These are phyloP conservation scores for Blastomyces silverae DNA, from an alignment of 2,329 filamentous ascomycete species.

Conservation along the genomic window DNA sequence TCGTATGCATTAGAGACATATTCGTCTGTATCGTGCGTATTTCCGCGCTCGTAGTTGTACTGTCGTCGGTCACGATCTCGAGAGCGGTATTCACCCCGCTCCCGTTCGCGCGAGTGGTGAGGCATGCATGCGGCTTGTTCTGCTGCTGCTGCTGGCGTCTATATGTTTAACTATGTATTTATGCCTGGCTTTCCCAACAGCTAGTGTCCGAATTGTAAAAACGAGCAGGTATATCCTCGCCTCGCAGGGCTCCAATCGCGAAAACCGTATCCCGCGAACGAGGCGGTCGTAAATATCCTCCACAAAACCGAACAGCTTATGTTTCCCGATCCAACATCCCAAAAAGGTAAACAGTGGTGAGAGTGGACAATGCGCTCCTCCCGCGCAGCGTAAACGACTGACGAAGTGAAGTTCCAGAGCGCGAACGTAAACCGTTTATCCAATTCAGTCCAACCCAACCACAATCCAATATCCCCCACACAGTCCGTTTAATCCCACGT, in stretches of 20 bases:
- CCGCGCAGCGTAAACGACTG: not conserved
- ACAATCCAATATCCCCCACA: not conserved
- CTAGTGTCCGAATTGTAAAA: not conserved
- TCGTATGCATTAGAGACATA: constrained; percentile 9
- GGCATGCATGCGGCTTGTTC: constrained; percentile 17
- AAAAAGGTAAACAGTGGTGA: not conserved
- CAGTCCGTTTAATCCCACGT: not conserved
- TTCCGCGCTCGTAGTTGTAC: constrained; percentile 11
- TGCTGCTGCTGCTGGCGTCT: constrained; percentile 1
- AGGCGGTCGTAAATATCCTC: not conserved
- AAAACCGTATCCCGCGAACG: not conserved
- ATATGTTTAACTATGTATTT: not conserved
- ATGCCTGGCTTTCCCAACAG: not conserved
- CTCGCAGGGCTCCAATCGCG: not conserved
- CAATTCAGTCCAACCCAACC: not conserved
- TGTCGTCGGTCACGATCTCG: constrained; percentile 16
- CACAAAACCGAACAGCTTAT: not conserved
- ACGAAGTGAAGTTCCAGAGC: not conserved
- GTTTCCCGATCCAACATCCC: not conserved
- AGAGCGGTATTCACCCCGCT: constrained; percentile 18
- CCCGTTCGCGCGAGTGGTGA: constrained; percentile 19
- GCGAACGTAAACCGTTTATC: not conserved
- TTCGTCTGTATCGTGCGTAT: not conserved
- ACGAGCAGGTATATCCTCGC: not conserved
- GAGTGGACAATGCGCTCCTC: not conserved